phyloP scores from a whole-genome alignment of 2,329 filamentous ascomycete species.

The Acrodontium crateriforme region DNA sequence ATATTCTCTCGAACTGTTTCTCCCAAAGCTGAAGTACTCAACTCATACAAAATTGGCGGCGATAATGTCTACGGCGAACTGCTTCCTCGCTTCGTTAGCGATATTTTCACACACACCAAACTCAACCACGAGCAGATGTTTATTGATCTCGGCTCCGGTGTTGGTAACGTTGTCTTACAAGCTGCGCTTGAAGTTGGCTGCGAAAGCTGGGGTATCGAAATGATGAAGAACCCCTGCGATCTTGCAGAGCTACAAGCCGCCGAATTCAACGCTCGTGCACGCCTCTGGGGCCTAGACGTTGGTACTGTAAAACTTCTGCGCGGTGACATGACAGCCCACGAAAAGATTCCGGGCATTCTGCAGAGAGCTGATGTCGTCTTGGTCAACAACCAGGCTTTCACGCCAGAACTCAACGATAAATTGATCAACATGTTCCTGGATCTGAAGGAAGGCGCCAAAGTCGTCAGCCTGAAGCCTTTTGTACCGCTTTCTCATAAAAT shows the following conservation, averaged over 20 bases:
- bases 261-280: slow-evolving; percentile 75
- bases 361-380: slow-evolving; percentile 86
- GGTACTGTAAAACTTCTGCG: slow-evolving; percentile 68
- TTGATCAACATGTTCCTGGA: slow-evolving; percentile 85
- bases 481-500: slow-evolving; percentile 68
- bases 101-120: slow-evolving; percentile 63
- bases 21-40: slow-evolving; percentile 68
- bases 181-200: slow-evolving; percentile 87
- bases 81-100: slow-evolving; percentile 67
- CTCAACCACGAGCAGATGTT: slow-evolving; percentile 78
- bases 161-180: slow-evolving; percentile 90
- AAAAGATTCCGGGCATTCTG: slow-evolving; percentile 56
- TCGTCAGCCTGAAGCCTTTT: slow-evolving; percentile 87
- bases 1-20: slow-evolving; percentile 88
- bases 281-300: slow-evolving; percentile 73
- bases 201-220: slow-evolving; percentile 91
- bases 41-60: slow-evolving; percentile 76
- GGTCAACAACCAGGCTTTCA: slow-evolving; percentile 97
- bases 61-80: slow-evolving; percentile 95
- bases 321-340: slow-evolving; percentile 70
- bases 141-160: slow-evolving; percentile 87
- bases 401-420: slow-evolving; percentile 68
- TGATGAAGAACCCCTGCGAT: slow-evolving; percentile 81
- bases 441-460: slow-evolving; percentile 75
- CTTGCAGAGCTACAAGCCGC: slow-evolving; percentile 66